These are phyloP conservation scores for Aspergillus floridensis DNA, from an alignment of 2,329 filamentous ascomycete genomes.

Conservation along the genomic window DNA sequence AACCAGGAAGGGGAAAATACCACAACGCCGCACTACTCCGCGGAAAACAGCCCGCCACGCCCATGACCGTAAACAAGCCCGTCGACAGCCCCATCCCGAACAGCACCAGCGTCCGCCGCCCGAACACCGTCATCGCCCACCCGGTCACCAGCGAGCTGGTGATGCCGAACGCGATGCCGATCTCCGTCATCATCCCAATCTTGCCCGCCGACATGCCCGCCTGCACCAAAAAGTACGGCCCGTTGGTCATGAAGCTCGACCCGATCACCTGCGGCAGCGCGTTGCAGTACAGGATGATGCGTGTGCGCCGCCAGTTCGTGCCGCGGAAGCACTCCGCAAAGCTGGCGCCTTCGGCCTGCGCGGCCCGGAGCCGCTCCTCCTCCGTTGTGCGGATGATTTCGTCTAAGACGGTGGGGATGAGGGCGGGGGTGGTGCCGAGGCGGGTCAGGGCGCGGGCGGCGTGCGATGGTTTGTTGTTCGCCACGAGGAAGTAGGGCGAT, in stretches of 20 bases:
- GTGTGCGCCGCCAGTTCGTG: slow-evolving; percentile 5
- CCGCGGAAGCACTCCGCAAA: slow-evolving; percentile 1
- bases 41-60: slow-evolving; percentile 1
- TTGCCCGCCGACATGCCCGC: slow-evolving; percentile 1
- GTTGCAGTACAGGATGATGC: slow-evolving; percentile 7
- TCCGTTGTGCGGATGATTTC: neutral
- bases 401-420: neutral
- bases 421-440: neutral
- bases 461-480: neutral
- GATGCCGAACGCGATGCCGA: slow-evolving; percentile 1
- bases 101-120: neutral
- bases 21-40: neutral
- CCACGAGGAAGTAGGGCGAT: neutral
- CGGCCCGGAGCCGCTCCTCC: neutral
- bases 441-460: neutral
- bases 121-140: neutral
- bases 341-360: neutral
- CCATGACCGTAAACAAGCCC: neutral
- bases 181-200: slow-evolving; percentile 2
- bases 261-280: slow-evolving; percentile 1
- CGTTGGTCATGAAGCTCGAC: slow-evolving; percentile 1
- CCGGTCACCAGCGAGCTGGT: neutral
- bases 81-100: neutral
- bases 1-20: neutral
- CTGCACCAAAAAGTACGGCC: neutral